Conservation (phyloP, 805 yeast genomes). For the Saturnispora saitoi region DNA sequence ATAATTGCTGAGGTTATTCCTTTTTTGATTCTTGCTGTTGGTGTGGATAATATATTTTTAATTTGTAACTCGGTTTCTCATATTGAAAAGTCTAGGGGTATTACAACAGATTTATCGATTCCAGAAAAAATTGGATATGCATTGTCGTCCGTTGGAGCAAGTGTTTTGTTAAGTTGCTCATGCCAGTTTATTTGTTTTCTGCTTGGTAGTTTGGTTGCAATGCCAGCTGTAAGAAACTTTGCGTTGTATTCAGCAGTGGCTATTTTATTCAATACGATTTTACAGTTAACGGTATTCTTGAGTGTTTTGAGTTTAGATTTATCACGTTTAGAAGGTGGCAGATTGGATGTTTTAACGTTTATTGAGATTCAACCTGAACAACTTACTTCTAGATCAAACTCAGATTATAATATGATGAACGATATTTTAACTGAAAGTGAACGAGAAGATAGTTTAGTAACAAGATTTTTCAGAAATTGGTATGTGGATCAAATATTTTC, state of each 20-base stretch:
- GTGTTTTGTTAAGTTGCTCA: constrained; percentile 67
- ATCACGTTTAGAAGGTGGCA: constrained; percentile 44
- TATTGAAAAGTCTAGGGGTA: constrained; percentile 33
- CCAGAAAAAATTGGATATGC: constrained; percentile 57
- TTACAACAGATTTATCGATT: constrained; percentile 32
- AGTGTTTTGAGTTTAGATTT: constrained; percentile 65
- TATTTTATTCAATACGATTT: constrained; percentile 59
- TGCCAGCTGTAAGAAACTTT: constrained; percentile 96
- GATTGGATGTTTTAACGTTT: constrained; percentile 59
- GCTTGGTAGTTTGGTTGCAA: constrained; percentile 70
- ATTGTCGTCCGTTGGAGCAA: constrained; percentile 74
- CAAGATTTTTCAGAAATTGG: constrained; percentile 33
- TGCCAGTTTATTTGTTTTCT: constrained; percentile 76
- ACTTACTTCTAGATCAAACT: neutral
- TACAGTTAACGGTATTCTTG: constrained; percentile 78
- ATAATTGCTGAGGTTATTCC: constrained; percentile 97
- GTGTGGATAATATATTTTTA: constrained; percentile 86
- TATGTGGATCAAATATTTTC: constrained; percentile 57
- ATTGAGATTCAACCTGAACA: constrained; percentile 23
- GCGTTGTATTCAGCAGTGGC: constrained; percentile 89
- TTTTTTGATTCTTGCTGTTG: constrained; percentile 83
- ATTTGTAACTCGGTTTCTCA: constrained; percentile 70
- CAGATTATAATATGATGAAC: constrained; percentile 10
- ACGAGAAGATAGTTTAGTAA: constrained; percentile 26
- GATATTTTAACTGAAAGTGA: constrained; percentile 17